Base-by-base conservation (phyloP, 2,329 filamentous ascomycete genomes). In the Orbilia ellipsospora region DNA sequence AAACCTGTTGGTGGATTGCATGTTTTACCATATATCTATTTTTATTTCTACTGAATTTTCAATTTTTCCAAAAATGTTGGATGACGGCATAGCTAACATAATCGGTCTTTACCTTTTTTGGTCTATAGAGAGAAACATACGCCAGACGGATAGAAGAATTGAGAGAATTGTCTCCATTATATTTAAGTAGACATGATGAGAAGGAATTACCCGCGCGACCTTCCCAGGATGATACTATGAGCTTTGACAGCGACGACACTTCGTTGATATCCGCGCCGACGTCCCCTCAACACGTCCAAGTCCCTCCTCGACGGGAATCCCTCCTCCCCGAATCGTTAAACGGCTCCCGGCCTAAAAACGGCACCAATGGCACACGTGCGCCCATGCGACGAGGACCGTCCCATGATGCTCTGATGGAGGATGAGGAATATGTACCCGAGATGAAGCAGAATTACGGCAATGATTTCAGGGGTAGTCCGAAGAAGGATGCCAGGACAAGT, bases 91-190 rank as follows among this genome's bases (percentile, higher is more conserved):
- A 44, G 56, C 69, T 73, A 61, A 73, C 68, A 61, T 31, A 4
- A 15, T 36, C 36, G 48, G 62, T 28, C 18, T 18, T 73, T 50
- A 61, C 50, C 69, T n/a, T 40, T 57, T 31, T 54, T 36, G 36
- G 26, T 48, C 42, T 16, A 26, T 52, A 96, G 92, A 90, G 92
- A 80, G 89, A 90, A 78, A 97, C 94, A 1, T 99, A 99, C 82
- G 93, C 90, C 61, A 92, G 90, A 70, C 90, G 95, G 66, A 96
- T 98, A 78, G 90, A 90, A 56, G 95, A 99, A 82, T 85, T 99
- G 48, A 88, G 91, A 79, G 89, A 90, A 77, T 88, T 95, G 80
- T 89, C 78, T 85, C 81, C 86, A 82, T 80, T 86, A 78, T 78
- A 83, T 55, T 23, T 23, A 23, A 23, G 23, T 36, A 73, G 77